These are phyloP conservation scores for Leccinum arenicola DNA, from an alignment of 768 basidiomycete genomes.

Conservation along the genomic window DNA sequence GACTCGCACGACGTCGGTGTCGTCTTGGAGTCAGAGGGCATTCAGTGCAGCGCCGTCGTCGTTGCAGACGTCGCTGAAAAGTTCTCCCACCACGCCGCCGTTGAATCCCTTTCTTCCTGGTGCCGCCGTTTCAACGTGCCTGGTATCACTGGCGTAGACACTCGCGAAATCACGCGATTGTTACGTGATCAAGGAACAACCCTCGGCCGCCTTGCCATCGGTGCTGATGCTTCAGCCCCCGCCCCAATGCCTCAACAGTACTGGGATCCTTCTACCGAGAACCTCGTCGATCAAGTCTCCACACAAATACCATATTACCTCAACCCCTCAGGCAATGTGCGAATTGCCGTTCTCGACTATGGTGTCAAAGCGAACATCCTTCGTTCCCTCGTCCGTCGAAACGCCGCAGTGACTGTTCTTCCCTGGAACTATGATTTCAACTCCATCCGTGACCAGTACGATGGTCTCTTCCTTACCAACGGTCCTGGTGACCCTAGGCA, in stretches of 20 bases:
- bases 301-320: slow-evolving; percentile 81
- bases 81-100: slow-evolving; percentile 92
- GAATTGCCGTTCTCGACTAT: slow-evolving; percentile 95
- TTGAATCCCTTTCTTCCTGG: slow-evolving; percentile 92
- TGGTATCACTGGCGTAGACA: slow-evolving; percentile 95
- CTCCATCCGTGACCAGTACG: slow-evolving; percentile 81
- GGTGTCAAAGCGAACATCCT: slow-evolving; percentile 98
- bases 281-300: slow-evolving; percentile 92
- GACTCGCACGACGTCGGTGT: slow-evolving; percentile 82
- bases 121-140: slow-evolving; percentile 88
- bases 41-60: slow-evolving; percentile 90
- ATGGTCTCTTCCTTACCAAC: slow-evolving; percentile 95
- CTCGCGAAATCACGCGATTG: slow-evolving; percentile 90
- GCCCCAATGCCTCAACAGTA: slow-evolving; percentile 68
- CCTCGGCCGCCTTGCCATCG: slow-evolving; percentile 85
- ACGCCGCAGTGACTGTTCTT: slow-evolving; percentile 89
- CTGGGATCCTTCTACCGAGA: slow-evolving; percentile 91
- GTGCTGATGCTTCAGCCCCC: slow-evolving; percentile 60
- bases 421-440: slow-evolving; percentile 99
- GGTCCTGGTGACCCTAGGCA: slow-evolving; percentile 93
- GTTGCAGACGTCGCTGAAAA: slow-evolving; percentile 94
- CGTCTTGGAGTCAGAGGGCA: slow-evolving; percentile 80
- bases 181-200: slow-evolving; percentile 97
- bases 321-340: slow-evolving; percentile 83
- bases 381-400: slow-evolving; percentile 87